Conservation (phyloP, 225 moss, liverwort and hornwort species). For the Pseudisothecium myosuroides region DNA sequence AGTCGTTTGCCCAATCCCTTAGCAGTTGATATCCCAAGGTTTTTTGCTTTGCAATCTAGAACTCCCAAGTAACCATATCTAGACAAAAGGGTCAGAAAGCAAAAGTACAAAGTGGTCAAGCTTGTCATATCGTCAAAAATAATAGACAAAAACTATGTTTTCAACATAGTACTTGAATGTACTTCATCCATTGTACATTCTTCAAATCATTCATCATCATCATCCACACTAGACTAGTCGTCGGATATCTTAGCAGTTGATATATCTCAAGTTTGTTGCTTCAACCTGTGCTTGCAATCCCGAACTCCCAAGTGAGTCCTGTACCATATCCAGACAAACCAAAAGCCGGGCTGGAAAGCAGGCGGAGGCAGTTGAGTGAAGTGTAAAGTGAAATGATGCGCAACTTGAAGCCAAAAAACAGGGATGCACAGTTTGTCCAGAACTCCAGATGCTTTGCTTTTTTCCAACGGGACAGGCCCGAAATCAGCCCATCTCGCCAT, state of each 20-base stretch:
- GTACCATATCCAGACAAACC: not conserved
- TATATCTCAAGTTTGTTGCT: no score
- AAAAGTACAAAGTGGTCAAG: rapidly evolving
- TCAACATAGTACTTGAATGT: not conserved
- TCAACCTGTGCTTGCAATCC: not conserved
- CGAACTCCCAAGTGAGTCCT: not conserved
- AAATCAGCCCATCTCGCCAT: not conserved
- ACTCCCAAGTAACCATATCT: not conserved
- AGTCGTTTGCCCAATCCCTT: not conserved
- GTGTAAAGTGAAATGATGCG: not conserved
- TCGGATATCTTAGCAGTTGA: rapidly evolving
- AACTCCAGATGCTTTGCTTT: not conserved
- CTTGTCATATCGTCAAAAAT: rapidly evolving
- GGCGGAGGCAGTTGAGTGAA: not conserved
- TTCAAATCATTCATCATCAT: not conserved
- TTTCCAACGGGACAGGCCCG: not conserved
- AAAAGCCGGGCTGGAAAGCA: not conserved
- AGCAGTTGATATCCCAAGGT: no score
- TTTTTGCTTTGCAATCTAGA: not conserved
- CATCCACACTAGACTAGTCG: not conserved
- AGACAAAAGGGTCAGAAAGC: no score
- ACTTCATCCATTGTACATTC: not conserved
- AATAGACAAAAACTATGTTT: not conserved
- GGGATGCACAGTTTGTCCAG: not conserved
- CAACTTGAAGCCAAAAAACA: not conserved